A percentile compares a stretch with the other conserved stretches of the same genome.
Evolutionary conservation across 164 flowering plant species (phyloP).

Genomic region (Malania oleifera): DNA sequence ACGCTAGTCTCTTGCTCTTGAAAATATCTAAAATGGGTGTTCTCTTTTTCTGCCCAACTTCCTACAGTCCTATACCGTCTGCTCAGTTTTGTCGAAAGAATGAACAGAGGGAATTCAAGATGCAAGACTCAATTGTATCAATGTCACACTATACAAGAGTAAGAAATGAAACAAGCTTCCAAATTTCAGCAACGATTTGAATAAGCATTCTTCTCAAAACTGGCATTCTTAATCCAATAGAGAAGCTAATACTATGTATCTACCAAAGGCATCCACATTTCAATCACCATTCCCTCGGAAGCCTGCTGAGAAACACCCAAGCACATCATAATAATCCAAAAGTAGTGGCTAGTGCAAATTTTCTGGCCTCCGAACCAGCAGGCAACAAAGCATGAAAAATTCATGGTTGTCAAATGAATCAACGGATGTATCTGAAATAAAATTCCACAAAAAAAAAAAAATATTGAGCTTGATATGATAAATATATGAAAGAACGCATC

Average conservation of each 20-base stretch:
- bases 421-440: constrained; percentile 23
- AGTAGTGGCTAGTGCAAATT: constrained; percentile 14
- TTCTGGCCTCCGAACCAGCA: constrained; percentile 27
- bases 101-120: not conserved
- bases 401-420: constrained; percentile 17
- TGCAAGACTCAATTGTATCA: constrained; percentile 8
- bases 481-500: not conserved
- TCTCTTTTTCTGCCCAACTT: not conserved
- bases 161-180: not conserved
- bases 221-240: not conserved
- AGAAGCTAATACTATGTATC: constrained; percentile 20
- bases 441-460: not conserved
- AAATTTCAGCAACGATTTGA: not conserved
- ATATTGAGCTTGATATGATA: not conserved
- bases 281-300: constrained; percentile 10
- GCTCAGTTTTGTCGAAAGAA: not conserved
- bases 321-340: constrained; percentile 17
- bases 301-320: constrained; percentile 10
- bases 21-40: constrained; percentile 1
- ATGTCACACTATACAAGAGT: not conserved
- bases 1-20: not conserved
- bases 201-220: not conserved
- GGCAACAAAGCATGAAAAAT: constrained; percentile 14
- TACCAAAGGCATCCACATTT: constrained; percentile 26
- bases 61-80: not conserved